Conservation (phyloP, 352 stramenopile species). For the Phytophthora pinifolia region DNA sequence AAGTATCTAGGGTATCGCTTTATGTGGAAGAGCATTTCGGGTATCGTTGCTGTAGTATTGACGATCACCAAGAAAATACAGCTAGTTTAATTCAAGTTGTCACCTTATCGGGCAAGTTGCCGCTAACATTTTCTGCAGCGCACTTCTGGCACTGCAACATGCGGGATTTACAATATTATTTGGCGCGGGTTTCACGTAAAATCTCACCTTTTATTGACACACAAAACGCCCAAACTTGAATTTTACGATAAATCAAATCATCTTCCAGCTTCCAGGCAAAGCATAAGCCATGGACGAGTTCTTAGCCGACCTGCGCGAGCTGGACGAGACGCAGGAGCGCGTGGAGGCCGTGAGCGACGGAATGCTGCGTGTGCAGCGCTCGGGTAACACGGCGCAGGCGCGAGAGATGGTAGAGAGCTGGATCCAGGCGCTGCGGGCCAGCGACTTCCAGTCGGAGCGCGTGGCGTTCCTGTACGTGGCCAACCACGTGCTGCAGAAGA, state of each 20-base stretch:
- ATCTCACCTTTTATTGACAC: too few relatives aligned
- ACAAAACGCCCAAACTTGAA: too few relatives aligned
- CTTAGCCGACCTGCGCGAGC: conserved; percentile 64
- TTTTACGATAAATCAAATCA: neutral
- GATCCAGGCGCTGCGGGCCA: conserved; percentile 63
- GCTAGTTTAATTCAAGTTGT: neutral
- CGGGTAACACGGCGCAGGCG: conserved; percentile 27
- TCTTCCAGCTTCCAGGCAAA: neutral
- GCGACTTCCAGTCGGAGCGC: conserved; percentile 79
- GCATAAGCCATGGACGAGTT: conserved; percentile 66
- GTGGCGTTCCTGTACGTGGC: conserved; percentile 83
- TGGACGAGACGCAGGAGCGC: conserved; percentile 84
- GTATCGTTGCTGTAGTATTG: neutral
- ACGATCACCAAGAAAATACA: conserved; percentile 5
- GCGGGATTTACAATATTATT: too few relatives aligned
- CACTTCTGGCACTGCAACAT: too few relatives aligned
- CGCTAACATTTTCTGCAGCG: too few relatives aligned
- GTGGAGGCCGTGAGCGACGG: conserved; percentile 80
- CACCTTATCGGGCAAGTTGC: too few relatives aligned
- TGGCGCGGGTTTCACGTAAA: too few relatives aligned
- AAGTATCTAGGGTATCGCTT: neutral
- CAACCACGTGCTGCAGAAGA: conserved; percentile 86
- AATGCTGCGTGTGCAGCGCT: conserved; percentile 55
- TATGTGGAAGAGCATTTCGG: conserved; percentile 3
- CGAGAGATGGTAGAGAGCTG: conserved; percentile 63